phyloP scores from a whole-genome alignment of 352 stramenopile genomes.

The Pythium aristosporum region DNA sequence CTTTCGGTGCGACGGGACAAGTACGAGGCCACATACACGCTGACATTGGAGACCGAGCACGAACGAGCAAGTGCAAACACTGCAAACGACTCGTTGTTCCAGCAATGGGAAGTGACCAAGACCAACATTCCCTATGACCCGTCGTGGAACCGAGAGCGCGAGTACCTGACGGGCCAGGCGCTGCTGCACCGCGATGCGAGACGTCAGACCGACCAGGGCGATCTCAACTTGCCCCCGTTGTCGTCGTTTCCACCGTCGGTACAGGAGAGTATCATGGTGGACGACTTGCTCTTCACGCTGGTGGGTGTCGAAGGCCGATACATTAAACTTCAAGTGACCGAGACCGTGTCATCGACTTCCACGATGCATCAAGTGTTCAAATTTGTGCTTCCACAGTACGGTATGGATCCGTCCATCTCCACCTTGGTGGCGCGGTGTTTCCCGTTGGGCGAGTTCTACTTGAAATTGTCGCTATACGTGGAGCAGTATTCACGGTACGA shows the following conservation, averaged over 20 bases:
- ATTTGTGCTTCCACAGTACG: conserved; percentile 64
- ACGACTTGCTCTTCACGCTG: conserved; percentile 82
- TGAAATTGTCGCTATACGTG: conserved; percentile 74
- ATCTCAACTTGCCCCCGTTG: conserved; percentile 58
- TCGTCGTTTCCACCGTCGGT: conserved; percentile 72
- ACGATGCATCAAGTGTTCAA: conserved; percentile 40
- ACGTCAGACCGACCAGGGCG: conserved; percentile 32
- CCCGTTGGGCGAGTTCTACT: conserved; percentile 71
- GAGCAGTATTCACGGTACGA: conserved; percentile 87
- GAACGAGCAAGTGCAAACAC: conserved; percentile 24
- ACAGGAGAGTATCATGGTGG: conserved; percentile 81
- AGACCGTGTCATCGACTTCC: conserved; percentile 26
- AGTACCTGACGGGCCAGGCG: conserved; percentile 73
- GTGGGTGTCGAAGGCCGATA: conserved; percentile 83
- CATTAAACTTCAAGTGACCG: conserved; percentile 61
- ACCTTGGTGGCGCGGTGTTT: conserved; percentile 69
- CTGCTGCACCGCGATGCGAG: conserved; percentile 55
- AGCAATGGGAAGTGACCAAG: conserved; percentile 87
- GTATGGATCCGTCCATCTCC: conserved; percentile 81
- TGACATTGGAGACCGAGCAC: conserved; percentile 51
- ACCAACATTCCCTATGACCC: conserved; percentile 85
- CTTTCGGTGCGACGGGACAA: conserved; percentile 40
- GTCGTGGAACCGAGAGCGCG: conserved; percentile 78
- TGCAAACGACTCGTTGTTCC: conserved; percentile 41
- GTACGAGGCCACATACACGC: conserved; percentile 27